Evolutionary conservation across 2,329 filamentous ascomycete species (phyloP), one percentile per base, ranked within the genome.

Genomic region (Pestalotiopsis sp.): DNA sequence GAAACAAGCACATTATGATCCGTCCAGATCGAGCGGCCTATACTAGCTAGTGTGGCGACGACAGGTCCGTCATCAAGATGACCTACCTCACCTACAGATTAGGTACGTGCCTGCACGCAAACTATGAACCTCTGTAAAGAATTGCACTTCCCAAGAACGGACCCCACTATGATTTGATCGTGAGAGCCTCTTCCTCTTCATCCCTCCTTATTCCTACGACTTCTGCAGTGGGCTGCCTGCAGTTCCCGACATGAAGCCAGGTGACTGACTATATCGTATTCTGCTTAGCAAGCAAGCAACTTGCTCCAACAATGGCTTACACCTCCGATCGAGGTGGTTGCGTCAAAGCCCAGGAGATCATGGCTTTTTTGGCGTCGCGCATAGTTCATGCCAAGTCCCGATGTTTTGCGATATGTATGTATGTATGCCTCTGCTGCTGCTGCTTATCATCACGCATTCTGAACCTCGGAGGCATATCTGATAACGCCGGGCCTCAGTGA

Each of bases 311-410:
- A n/a, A 52, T 52, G 45, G 45, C 45, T 52, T 52, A 52, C 45
- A 52, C 45, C 45, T 52, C 45, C 45, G 45, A 52, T 6, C 45
- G 17, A 52, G 45, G 45, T 52, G 45, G 45, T 52, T 52, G 45
- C 45, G 45, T 52, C 45, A 52, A 52, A 52, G 45, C 45, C 45
- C n/a, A 20, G 45, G 17, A 59, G 23, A 36, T 59, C 57, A 59
- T 59, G 57, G 27, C 57, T 27, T 36, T 36, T 36, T 27, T 36
- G 57, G 57, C 20, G 57, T 36, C 27, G 23, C 23, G 57, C 23
- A 59, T 27, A 27, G 57, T 59, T 59, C 59, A 62, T 62, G 36
- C 59, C 59, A 39, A 62, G 27, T 20, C 27, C n/a, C 31, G 59
- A 62, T n/a, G 45, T 39, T 62, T 62, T 36, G 59, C 59, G n/a